phyloP scores from a whole-genome alignment of 2,329 filamentous ascomycete species.

The Colletotrichum agaves region DNA sequence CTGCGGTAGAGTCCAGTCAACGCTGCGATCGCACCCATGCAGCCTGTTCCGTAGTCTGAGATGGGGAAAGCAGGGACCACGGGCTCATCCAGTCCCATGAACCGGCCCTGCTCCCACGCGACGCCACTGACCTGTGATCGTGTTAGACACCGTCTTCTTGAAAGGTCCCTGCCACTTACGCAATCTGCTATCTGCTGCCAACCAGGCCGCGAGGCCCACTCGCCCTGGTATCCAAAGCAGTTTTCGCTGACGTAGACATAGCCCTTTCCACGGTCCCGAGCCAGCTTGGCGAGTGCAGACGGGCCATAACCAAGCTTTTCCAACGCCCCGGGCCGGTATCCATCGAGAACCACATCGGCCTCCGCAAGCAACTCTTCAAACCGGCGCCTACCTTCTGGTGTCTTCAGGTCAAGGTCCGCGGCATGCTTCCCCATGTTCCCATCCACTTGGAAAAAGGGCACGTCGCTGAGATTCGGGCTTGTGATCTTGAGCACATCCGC shows the following conservation, averaged over 20 bases:
- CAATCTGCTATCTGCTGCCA: constrained; percentile 81
- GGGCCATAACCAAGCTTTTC: constrained; percentile 72
- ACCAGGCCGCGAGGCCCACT: constrained; percentile 72
- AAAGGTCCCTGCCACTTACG: constrained; percentile 45
- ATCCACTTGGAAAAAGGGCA: constrained; percentile 78
- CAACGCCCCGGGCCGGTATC: constrained; percentile 74
- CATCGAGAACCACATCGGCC: constrained; percentile 74
- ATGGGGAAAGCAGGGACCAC: constrained; percentile 74
- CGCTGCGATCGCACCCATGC: constrained; percentile 75
- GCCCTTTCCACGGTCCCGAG: constrained; percentile 66
- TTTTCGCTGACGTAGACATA: constrained; percentile 77
- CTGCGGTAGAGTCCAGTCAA: constrained; percentile 72
- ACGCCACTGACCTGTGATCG: constrained; percentile 56
- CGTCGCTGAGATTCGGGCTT: constrained; percentile 73
- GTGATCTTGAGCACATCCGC: constrained; percentile 80
- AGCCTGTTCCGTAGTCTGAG: constrained; percentile 76
- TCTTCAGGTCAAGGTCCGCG: constrained; percentile 71
- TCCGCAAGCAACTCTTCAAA: constrained; percentile 71
- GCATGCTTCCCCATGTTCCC: constrained; percentile 78
- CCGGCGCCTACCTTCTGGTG: constrained; percentile 57
- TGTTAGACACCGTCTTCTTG: background rate
- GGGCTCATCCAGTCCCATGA: constrained; percentile 71
- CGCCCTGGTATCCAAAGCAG: constrained; percentile 71
- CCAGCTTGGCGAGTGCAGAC: constrained; percentile 62
- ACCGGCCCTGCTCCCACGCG: constrained; percentile 70